Evolutionary conservation across 2,329 filamentous ascomycete genomes (phyloP).

Genomic region (Intubia oerlemansii): DNA sequence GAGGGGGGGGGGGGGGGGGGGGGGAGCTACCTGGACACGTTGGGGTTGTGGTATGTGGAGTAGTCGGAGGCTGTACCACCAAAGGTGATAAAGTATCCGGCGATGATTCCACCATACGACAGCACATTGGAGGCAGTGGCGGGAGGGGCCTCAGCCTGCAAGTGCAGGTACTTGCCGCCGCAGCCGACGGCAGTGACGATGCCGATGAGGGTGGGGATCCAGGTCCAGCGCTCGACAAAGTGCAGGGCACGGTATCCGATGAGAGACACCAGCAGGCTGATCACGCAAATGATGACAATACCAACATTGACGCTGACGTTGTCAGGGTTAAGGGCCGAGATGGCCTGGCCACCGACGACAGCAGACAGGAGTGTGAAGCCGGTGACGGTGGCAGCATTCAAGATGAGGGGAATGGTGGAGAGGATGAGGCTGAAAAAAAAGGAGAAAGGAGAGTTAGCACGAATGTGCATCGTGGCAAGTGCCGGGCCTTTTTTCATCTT

Average conservation of each 20-base stretch:
- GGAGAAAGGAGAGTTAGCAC: too few relatives aligned
- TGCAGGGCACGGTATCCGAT: slow-evolving; percentile 33
- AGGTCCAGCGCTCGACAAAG: slow-evolving; percentile 31
- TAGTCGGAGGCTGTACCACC: slow-evolving; percentile 34
- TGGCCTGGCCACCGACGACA: slow-evolving; percentile 31
- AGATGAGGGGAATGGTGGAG: slow-evolving; percentile 25
- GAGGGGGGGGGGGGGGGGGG: too few relatives aligned
- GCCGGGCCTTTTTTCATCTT: too few relatives aligned
- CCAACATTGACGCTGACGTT: slow-evolving; percentile 28
- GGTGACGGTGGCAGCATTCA: slow-evolving; percentile 34
- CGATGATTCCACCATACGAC: slow-evolving; percentile 24
- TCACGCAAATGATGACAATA: slow-evolving; percentile 31
- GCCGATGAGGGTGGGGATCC: slow-evolving; percentile 31
- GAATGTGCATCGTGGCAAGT: too few relatives aligned
- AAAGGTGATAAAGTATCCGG: slow-evolving; percentile 32
- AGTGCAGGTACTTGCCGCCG: slow-evolving; percentile 24
- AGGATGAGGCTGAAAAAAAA: slow-evolving; percentile 21
- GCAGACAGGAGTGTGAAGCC: slow-evolving; percentile 35
- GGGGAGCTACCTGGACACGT: slow-evolving; percentile 16
- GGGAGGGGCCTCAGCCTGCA: slow-evolving; percentile 21
- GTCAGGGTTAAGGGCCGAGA: slow-evolving; percentile 23
- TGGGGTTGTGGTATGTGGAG: slow-evolving; percentile 30
- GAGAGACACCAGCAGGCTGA: slow-evolving; percentile 31
- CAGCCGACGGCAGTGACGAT: slow-evolving; percentile 30
- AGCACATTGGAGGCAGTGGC: slow-evolving; percentile 18